Evolutionary conservation across 2,329 filamentous ascomycete species (phyloP).

Genomic region (Trichoderma brevicompactum): DNA sequence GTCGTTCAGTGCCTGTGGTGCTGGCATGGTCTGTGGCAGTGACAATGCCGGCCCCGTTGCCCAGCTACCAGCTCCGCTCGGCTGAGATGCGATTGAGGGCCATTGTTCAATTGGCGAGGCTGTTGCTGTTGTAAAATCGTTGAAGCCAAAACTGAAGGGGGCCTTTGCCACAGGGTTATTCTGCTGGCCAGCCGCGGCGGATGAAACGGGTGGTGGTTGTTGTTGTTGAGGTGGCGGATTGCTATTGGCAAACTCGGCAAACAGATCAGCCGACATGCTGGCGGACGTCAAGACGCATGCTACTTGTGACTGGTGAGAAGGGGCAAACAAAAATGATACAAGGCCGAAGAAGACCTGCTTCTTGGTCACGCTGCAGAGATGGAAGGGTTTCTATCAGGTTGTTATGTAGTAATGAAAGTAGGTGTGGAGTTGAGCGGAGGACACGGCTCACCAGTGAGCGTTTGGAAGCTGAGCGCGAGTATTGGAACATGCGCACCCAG

Average conservation of each 20-base stretch:
- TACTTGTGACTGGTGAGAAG: neutral
- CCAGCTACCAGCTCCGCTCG: constrained; percentile 33
- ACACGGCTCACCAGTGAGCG: neutral
- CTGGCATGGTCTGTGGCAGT: constrained; percentile 25
- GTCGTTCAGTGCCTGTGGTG: constrained; percentile 24
- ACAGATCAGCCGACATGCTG: constrained; percentile 67
- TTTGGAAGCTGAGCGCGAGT: neutral
- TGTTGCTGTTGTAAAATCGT: constrained; percentile 28
- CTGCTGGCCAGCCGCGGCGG: constrained; percentile 10
- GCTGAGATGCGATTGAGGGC: constrained; percentile 39
- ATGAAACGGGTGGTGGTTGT: neutral
- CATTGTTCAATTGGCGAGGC: constrained; percentile 39
- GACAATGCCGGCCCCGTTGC: constrained; percentile 4
- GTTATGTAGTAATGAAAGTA: too few species aligned
- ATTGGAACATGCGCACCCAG: neutral
- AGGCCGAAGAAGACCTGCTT: neutral
- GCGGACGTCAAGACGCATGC: constrained; percentile 4
- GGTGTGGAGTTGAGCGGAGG: constrained; percentile 2
- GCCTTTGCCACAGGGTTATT: constrained; percentile 36
- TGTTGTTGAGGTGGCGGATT: constrained; percentile 37
- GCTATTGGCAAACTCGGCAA: constrained; percentile 59
- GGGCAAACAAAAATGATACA: neutral
- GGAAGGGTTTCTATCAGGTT: neutral
- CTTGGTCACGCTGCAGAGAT: neutral
- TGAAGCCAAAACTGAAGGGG: constrained; percentile 36